Base-by-base conservation (phyloP, 495 filamentous ascomycete species). In the Penicillium fimorum region DNA sequence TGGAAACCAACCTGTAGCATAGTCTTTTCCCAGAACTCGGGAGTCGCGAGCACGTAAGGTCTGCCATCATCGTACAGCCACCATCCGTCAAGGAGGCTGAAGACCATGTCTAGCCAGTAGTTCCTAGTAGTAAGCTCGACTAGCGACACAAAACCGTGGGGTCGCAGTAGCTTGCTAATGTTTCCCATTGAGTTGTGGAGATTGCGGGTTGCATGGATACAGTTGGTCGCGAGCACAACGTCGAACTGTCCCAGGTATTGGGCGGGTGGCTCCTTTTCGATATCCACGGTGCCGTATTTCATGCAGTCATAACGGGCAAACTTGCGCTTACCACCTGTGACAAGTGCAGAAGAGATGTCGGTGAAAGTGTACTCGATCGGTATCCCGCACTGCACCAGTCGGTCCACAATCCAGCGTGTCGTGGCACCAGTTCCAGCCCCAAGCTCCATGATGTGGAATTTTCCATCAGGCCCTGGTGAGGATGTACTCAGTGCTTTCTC, bases 71-170 rank as follows among this genome's bases (percentile, higher is more conserved):
- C 53, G 49, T 70, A 76, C 0, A 71, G 45, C 78, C 78, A 81
- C 76, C 76, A 79, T 4, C 76, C 78, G n/a, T 79, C 76, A 4
- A 81, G 58, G 2, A 75, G 59, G 3, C 78, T 76, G 44, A 75
- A 79, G 42, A 77, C 66, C 3, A 79, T 15, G 46, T 78, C 74
- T 10, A 71, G 62, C 70, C 72, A 79, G 37, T 50, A 58, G 6
- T 76, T 12, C 8, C 61, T 67, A 11, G 57, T 54, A 1, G 76
- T 80, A 7, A 79, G 51, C 64, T 82, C 79, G 3, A 76, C 38
- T 15, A 81, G 55, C 8, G 57, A 58, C 1, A 81, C 15, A 20
- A 73, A 55, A 0, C 78, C 79, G 47, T 74, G 70, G 0, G 67
- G 56, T 1, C 66, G 65, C 3, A 81, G 58, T 44, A 76, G 56